Evolutionary conservation across 106 monocot genomes (phyloP).

Genomic region (Alisma plantagoaquatica): DNA sequence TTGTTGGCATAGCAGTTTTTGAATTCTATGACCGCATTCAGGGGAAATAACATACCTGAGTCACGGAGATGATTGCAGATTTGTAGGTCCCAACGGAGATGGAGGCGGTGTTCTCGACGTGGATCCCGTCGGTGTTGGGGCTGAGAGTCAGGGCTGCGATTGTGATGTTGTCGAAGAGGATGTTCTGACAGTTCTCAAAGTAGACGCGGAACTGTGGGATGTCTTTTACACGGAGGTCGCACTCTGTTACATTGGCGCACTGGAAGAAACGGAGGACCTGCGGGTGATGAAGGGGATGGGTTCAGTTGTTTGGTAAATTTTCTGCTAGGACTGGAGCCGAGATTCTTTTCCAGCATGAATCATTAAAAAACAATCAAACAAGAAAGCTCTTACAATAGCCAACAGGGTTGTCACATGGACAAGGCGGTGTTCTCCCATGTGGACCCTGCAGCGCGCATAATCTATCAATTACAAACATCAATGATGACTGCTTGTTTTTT

Average conservation of each 20-base stretch:
- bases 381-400: slow-evolving; percentile 40
- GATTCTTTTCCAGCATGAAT: no score
- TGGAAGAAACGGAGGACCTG: slow-evolving; percentile 83
- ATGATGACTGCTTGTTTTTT: no score
- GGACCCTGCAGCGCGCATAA: slow-evolving; percentile 61
- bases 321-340: no score
- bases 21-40: no score
- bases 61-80: slow-evolving; percentile 75
- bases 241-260: slow-evolving; percentile 53
- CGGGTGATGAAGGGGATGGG: no score
- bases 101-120: slow-evolving; percentile 62
- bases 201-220: slow-evolving; percentile 90
- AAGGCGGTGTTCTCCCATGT: slow-evolving; percentile 42
- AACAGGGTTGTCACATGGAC: slow-evolving; percentile 94
- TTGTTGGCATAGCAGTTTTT: no score
- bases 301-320: no score
- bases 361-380: no score
- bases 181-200: slow-evolving; percentile 65
- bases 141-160: slow-evolving; percentile 68
- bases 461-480: no score
- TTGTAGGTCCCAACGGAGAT: slow-evolving; percentile 56
- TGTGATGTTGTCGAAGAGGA: slow-evolving; percentile 35
- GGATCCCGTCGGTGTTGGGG: slow-evolving; percentile 97
- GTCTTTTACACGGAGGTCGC: slow-evolving; percentile 50
- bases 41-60: no score